Conservation (phyloP, 805 yeast species). For the Metschnikowia dekortorum region DNA sequence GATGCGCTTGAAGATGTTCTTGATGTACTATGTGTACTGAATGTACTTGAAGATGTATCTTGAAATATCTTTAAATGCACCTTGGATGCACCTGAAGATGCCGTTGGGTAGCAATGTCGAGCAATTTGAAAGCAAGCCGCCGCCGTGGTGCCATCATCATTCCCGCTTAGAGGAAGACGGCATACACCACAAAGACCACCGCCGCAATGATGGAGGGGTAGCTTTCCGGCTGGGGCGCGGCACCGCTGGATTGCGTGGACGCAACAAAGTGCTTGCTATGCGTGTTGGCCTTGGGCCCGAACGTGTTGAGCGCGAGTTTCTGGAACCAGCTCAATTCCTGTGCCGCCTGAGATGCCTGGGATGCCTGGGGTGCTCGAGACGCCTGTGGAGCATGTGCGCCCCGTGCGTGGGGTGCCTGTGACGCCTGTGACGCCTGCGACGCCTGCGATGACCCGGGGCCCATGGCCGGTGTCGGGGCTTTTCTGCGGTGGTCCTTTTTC, state of each 20-base stretch:
- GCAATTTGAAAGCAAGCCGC: neutral
- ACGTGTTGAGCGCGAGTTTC: slow-evolving; percentile 1
- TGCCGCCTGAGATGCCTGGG: neutral
- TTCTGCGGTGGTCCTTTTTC: neutral
- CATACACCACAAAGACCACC: slow-evolving; percentile 9
- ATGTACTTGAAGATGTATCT: too few species aligned
- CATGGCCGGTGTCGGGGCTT: neutral
- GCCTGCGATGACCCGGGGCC: too few species aligned
- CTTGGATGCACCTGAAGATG: too few species aligned
- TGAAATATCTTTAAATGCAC: too few species aligned
- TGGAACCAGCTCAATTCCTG: neutral
- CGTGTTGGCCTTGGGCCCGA: neutral
- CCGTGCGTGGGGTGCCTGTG: too few species aligned
- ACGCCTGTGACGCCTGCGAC: too few species aligned
- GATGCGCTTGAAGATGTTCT: neutral
- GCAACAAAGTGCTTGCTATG: neutral
- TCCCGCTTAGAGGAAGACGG: slow-evolving; percentile 5
- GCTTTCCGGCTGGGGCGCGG: slow-evolving; percentile 4
- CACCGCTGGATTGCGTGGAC: slow-evolving; percentile 1
- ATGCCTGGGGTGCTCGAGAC: too few species aligned
- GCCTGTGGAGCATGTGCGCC: too few species aligned
- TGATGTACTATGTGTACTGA: neutral
- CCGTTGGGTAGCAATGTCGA: neutral
- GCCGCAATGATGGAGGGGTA: slow-evolving; percentile 12
- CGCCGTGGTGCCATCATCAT: neutral